phyloP scores from a whole-genome alignment of 352 stramenopile species.

The Globisporangium polare region DNA sequence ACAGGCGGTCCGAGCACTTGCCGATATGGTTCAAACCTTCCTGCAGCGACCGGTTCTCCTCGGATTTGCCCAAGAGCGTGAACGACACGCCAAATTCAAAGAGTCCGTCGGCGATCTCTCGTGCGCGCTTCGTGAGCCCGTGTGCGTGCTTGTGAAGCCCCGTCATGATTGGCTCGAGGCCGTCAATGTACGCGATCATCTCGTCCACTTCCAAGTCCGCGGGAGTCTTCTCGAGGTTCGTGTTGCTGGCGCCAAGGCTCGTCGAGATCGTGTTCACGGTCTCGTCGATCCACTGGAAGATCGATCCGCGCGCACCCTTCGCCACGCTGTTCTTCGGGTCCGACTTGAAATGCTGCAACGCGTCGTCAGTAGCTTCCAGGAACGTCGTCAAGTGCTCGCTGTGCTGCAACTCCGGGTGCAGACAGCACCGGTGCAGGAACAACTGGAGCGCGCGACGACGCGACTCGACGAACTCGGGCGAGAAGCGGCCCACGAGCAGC shows the following conservation, averaged over 20 bases:
- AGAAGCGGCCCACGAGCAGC: slow-evolving; percentile 92
- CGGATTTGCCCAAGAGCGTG: slow-evolving; percentile 92
- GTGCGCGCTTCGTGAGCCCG: slow-evolving; percentile 90
- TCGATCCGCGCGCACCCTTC: slow-evolving; percentile 43
- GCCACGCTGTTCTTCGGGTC: slow-evolving; percentile 55
- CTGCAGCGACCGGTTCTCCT: slow-evolving; percentile 91
- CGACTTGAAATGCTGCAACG: slow-evolving; percentile 53
- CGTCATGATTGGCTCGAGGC: slow-evolving; percentile 94
- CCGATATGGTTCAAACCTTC: slow-evolving; percentile 91
- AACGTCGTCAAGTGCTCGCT: slow-evolving; percentile 84
- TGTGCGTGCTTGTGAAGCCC: slow-evolving; percentile 93
- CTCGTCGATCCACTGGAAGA: slow-evolving; percentile 89
- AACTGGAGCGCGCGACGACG: slow-evolving; percentile 73
- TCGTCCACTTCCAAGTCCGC: slow-evolving; percentile 95
- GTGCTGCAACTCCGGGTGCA: slow-evolving; percentile 83
- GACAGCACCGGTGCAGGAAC: slow-evolving; percentile 73
- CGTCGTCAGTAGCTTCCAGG: slow-evolving; percentile 74
- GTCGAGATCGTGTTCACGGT: slow-evolving; percentile 83
- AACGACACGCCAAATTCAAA: slow-evolving; percentile 97
- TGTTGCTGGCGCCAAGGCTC: slow-evolving; percentile 44
- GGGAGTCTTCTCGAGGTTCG: slow-evolving; percentile 77
- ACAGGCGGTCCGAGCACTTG: slow-evolving; percentile 90
- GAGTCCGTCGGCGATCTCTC: slow-evolving; percentile 94
- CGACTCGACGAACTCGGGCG: slow-evolving; percentile 89
- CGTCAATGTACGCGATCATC: slow-evolving; percentile 95